These are phyloP conservation scores for Ascochyta lentis DNA, from an alignment of 2,329 filamentous ascomycete genomes.

Conservation along the genomic window DNA sequence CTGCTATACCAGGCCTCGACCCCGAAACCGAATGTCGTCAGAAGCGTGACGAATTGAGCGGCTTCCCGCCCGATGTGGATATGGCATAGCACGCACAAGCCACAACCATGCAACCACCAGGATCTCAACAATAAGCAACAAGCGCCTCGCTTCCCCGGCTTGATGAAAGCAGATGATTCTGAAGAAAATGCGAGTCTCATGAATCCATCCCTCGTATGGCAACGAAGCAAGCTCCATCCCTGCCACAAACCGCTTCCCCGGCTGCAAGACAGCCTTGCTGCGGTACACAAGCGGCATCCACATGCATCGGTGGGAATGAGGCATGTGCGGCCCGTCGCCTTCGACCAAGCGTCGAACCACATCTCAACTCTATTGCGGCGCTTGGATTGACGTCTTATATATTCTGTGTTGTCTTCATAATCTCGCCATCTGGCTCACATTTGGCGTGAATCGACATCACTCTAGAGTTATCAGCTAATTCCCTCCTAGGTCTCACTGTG, in stretches of 20 bases:
- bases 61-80: background rate
- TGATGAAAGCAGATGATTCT: slow-evolving; percentile 20
- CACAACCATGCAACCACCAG: slow-evolving; percentile 14
- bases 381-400: background rate
- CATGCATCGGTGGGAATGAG: slow-evolving; percentile 29
- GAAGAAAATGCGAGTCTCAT: background rate
- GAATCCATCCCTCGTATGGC: background rate
- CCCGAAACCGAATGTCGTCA: background rate
- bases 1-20: background rate
- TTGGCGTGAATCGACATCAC: background rate
- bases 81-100: slow-evolving; percentile 17
- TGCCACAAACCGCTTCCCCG: slow-evolving; percentile 22
- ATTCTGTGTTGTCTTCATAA: background rate
- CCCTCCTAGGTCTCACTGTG: slow-evolving; percentile 34
- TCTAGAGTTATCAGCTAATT: slow-evolving; percentile 8
- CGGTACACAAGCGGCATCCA: slow-evolving; percentile 8
- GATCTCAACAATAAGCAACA: slow-evolving; percentile 20
- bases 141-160: slow-evolving; percentile 15
- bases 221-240: background rate
- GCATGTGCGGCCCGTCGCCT: slow-evolving; percentile 6
- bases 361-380: background rate
- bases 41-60: background rate
- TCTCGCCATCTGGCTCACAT: background rate
- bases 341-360: background rate
- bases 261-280: slow-evolving; percentile 29